Conservation (phyloP, 2,329 filamentous ascomycete genomes). For the Epichloe sylvatica region DNA sequence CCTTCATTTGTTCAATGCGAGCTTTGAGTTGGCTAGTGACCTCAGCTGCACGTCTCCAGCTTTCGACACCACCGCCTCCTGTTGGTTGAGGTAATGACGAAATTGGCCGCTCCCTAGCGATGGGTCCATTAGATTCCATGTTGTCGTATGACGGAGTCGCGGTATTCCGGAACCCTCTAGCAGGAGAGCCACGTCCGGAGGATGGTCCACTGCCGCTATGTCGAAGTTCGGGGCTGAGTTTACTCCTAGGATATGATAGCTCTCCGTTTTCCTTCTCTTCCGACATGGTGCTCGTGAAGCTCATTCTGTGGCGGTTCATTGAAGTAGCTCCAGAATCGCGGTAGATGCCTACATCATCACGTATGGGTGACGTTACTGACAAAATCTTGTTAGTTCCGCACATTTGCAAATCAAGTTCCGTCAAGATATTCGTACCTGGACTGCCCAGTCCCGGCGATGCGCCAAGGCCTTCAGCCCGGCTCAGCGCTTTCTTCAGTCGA, state of each 20-base stretch:
- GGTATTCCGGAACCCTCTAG: constrained; percentile 35
- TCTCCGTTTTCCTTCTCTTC: constrained; percentile 68
- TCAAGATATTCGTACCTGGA: constrained; percentile 15
- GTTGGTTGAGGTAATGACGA: constrained; percentile 23
- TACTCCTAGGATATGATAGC: constrained; percentile 31
- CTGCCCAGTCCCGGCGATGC: constrained; percentile 24
- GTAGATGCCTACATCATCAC: constrained; percentile 47
- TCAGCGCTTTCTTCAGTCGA: constrained; percentile 75
- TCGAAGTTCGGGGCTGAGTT: constrained; percentile 41
- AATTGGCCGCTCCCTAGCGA: constrained; percentile 19
- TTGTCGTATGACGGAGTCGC: constrained; percentile 19
- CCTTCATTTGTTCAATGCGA: constrained; percentile 97
- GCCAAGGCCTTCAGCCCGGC: constrained; percentile 42
- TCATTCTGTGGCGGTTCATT: constrained; percentile 37
- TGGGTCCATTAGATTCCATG: constrained; percentile 16
- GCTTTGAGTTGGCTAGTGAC: constrained; percentile 96
- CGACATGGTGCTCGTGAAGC: constrained; percentile 50
- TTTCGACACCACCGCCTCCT: constrained; percentile 43
- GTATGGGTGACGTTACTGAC: constrained; percentile 36
- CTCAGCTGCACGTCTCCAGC: constrained; percentile 93
- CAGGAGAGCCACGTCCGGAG: constrained; percentile 46
- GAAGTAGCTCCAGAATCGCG: constrained; percentile 33
- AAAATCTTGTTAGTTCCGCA: background rate
- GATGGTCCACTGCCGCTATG: constrained; percentile 35
- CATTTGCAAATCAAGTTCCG: background rate